Percentiles rank a stretch among this genome's conserved stretches.
Conservation (phyloP, 495 filamentous ascomycete genomes). For the Annulohypoxylon bovei region DNA sequence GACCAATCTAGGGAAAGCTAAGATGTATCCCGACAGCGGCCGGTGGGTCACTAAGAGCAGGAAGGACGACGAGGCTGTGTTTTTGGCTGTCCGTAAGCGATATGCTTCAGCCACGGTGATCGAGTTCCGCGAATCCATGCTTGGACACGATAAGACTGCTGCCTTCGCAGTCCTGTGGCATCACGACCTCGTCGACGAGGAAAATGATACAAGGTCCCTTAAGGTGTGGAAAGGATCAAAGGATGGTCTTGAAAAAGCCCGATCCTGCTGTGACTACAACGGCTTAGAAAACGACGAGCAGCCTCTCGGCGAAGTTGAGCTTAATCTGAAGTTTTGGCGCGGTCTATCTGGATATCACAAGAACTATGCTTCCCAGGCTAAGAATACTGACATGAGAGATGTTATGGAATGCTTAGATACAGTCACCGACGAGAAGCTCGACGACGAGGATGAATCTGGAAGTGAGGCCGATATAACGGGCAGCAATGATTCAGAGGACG, state of each 20-base stretch:
- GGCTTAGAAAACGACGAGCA: slow-evolving; percentile 56
- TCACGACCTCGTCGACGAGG: slow-evolving; percentile 70
- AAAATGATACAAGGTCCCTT: slow-evolving; percentile 62
- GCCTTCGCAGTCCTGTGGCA: slow-evolving; percentile 75
- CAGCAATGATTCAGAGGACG: slow-evolving; percentile 43
- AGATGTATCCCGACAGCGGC: slow-evolving; percentile 59
- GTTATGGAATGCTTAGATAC: slow-evolving; percentile 72
- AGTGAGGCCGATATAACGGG: slow-evolving; percentile 45
- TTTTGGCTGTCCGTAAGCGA: slow-evolving; percentile 68
- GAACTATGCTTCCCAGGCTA: slow-evolving; percentile 56
- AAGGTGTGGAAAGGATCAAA: slow-evolving; percentile 66
- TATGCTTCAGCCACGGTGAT: slow-evolving; percentile 68
- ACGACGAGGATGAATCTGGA: slow-evolving; percentile 49
- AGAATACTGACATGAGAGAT: slow-evolving; percentile 60
- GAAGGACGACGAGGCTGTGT: slow-evolving; percentile 54
- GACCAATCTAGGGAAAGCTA: slow-evolving; percentile 61
- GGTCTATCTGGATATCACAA: slow-evolving; percentile 68
- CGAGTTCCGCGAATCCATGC: slow-evolving; percentile 64
- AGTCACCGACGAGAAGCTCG: slow-evolving; percentile 63
- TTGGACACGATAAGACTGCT: slow-evolving; percentile 62
- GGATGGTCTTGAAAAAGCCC: slow-evolving; percentile 55
- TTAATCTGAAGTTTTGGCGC: slow-evolving; percentile 64
- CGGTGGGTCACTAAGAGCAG: slow-evolving; percentile 51
- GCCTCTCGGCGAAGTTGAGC: slow-evolving; percentile 64
- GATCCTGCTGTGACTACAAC: slow-evolving; percentile 50